Evolutionary conservation across 2,329 filamentous ascomycete species (phyloP).

Genomic region (Sclerotinia glacialis): DNA sequence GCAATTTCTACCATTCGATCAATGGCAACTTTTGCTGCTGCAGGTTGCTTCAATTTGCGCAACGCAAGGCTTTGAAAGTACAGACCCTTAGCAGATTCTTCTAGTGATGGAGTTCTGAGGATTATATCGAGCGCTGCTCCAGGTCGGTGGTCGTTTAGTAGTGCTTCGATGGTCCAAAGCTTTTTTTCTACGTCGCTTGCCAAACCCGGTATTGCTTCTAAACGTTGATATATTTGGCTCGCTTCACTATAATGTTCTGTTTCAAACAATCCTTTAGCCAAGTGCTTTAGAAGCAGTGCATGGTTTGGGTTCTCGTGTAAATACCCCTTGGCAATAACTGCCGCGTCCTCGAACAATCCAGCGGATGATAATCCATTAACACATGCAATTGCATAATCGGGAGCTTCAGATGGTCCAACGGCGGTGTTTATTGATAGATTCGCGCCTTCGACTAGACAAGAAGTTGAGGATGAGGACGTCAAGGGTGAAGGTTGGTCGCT

Average conservation of each 20-base stretch:
- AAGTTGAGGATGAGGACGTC: constrained; percentile 1
- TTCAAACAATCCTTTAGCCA: constrained; percentile 15
- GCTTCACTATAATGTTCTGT: constrained; percentile 12
- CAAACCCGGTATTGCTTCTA: constrained; percentile 7
- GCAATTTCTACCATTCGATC: constrained; percentile 6
- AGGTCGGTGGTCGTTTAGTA: constrained; percentile 13
- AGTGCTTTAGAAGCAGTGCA: constrained; percentile 9
- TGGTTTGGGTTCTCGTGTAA: constrained; percentile 13
- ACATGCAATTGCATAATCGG: constrained; percentile 5
- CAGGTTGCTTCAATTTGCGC: constrained; percentile 8
- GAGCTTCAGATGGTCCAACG: neutral
- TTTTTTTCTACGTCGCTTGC: constrained; percentile 1
- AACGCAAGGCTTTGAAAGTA: constrained; percentile 7
- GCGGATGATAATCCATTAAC: constrained; percentile 9
- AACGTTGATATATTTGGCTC: constrained; percentile 13
- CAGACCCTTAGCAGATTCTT: neutral
- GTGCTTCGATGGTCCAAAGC: constrained; percentile 13
- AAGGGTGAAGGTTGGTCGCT: neutral
- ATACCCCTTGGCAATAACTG: constrained; percentile 11
- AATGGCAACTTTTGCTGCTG: constrained; percentile 10
- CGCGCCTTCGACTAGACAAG: neutral
- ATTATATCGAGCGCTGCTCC: constrained; percentile 11
- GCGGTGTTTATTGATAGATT: neutral
- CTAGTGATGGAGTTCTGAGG: neutral
- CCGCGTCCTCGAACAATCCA: constrained; percentile 9